Evolutionary conservation across 208 protist genomes (phyloP), one percentile per base, ranked within the genome.

Genomic region (Vickermania spadyakhi): DNA sequence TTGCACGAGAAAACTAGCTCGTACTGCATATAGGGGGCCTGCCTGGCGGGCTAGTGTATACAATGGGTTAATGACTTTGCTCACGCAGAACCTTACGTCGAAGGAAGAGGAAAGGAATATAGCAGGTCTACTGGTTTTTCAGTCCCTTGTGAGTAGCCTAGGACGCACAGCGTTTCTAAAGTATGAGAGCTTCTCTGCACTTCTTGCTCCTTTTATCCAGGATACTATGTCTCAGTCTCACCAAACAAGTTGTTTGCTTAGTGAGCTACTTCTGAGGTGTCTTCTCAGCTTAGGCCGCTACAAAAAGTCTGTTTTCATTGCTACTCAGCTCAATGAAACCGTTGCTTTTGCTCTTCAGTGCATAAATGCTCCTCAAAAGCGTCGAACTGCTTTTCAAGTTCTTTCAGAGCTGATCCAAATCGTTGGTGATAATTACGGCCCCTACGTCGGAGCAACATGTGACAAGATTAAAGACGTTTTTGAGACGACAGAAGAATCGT

Each of bases 71-170:
- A 72, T 94, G 63, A 67, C 76, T 25, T 74, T 84, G 31, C 70
- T 94, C 18, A 81, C 82, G 45, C 64, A 50, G 28, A 71, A 81
- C 54, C 66, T 94, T 29, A 60, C 64, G 13, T 81, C 81, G 18
- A 94, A 87, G 52, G 68, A 59, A 2, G 64, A 75, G 27, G 76
- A 85, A 25, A 74, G 68, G 28, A 73, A 75, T 22, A 75, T 88
- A 11, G 83, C 86, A n/a, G 86, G 86, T 0, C 58, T 94, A 23
- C 60, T 94, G 2, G 86, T 81, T 0, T 94, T 94, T 68, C 75
- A 94, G 64, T 81, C 86, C n/a, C 80, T 94, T 22, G 77, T 89
- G 4, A 87, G 80, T 61, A 87, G 78, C 66, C 84, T 75, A 7
- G 78, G 75, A 28, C 58, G 36, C 31, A 61, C 59, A 22, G 66